Base-by-base conservation (phyloP, 2,329 filamentous ascomycete genomes). In the Fusarium abutilonis region DNA sequence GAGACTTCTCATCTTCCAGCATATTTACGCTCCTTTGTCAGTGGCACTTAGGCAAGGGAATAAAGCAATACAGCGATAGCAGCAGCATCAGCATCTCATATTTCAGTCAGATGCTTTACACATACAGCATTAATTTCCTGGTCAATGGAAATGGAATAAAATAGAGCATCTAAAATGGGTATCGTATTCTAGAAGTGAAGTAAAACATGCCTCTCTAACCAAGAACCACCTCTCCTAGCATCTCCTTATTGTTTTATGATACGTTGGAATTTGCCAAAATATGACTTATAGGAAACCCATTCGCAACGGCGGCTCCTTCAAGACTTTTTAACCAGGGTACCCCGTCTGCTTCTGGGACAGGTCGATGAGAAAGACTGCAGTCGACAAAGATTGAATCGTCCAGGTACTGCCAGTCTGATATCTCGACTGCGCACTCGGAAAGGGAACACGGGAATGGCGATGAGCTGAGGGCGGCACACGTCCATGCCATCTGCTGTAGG, bases 401-500 rank as follows among this genome's bases (percentile, higher is more conserved):
- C 29, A 68, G 50, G 36, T 76, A 75, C 3, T 61, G 64, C 70
- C 74, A 77, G 28, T 73, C 70, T 0, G 72, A 66, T 5, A 77
- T 60, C 28, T 74, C 72, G 11, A 73, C 47, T 8, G 63, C 60
- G 15, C 72, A 72, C 46, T 77, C 75, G 0, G 73, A 74, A 0
- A 75, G 39, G 0, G 66, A 62, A 4, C 68, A 70, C 0, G 70
- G 70, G 43, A 76, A 73, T 0, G 75, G 75, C 2, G 75, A 76
- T 2, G 74, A 63, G 44, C 73, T 76, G 9, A 77, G 65, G 2
- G 68, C 67, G 2, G 75, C 74, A 23, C 74, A 77, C 2, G 69
- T 72, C 75, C 75, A 77, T 9, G 72, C 73, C 74, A 77, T 75
- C 46, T 76, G 74, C 41, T 77, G 74, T 3, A 77, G 68, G 3